phyloP scores from a whole-genome alignment of 495 filamentous ascomycete species.

The Aspergillus coremiiformis region DNA sequence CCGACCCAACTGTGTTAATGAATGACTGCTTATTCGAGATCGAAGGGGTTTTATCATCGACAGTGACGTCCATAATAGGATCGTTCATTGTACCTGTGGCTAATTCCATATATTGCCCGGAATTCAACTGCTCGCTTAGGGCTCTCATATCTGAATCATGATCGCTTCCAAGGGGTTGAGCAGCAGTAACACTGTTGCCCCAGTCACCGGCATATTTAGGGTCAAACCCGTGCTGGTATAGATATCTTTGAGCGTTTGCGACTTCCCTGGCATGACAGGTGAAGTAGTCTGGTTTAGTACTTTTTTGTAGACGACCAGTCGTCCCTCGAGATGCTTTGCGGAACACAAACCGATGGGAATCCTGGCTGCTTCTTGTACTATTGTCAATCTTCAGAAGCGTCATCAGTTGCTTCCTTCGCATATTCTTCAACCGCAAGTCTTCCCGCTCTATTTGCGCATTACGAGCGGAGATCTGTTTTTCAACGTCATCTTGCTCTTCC shows the following conservation, averaged over 20 bases:
- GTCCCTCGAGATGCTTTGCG: conserved; percentile 13
- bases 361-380: conserved; percentile 9
- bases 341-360: conserved; percentile 20
- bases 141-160: background rate
- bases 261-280: conserved; percentile 25
- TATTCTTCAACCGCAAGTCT: conserved; percentile 19
- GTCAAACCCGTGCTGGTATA: conserved; percentile 22
- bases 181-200: conserved; percentile 18
- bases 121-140: background rate
- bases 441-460: conserved; percentile 24
- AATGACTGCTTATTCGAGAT: background rate
- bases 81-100: background rate
- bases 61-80: background rate
- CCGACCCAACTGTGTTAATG: conserved; percentile 7
- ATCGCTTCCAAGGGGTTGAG: background rate
- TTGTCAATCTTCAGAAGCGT: conserved; percentile 26
- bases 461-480: conserved; percentile 11
- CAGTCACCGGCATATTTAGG: conserved; percentile 26
- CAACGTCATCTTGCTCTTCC: conserved; percentile 14
- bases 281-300: conserved; percentile 12
- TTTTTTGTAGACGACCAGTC: conserved; percentile 7
- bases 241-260: conserved; percentile 20
- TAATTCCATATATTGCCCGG: background rate
- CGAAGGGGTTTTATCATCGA: background rate
- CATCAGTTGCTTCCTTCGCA: conserved; percentile 27